Evolutionary conservation across 2,329 filamentous ascomycete species (phyloP), one percentile per base, ranked within the genome.

Genomic region (Myriosclerotinia duriaeana): DNA sequence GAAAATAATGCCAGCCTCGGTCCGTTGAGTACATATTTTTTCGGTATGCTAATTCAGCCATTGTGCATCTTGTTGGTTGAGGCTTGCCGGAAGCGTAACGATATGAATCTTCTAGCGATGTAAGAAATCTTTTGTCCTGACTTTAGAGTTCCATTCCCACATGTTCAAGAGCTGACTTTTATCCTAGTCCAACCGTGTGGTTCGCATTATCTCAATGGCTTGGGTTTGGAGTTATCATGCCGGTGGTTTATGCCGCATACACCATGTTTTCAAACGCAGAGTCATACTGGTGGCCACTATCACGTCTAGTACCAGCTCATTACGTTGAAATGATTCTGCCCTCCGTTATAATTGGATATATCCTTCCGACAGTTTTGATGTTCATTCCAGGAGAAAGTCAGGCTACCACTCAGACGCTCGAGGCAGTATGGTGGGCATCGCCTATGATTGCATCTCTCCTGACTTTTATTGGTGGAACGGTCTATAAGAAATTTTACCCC

Each of bases 91-190:
- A 65, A 60, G 53, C 22, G 63, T 8, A 60, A 65, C 26, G 54
- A 53, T 17, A 65, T 65, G 63, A 65, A 65, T 8, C 44, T 60
- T 17, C 15, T 65, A 40, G 63, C 63, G 8, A 6, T 65, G 63
- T 65, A 65, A 36, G 44, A 12, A 42, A n/a, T 36, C 2, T 17
- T 40, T 44, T 7, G 17, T 53, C 20, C 26, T 12, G 20, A 14
- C 11, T 34, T 34, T 5, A 5, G 2, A 7, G 9, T 8, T 20
- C 7, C 2, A 30, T 22, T 36, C 3, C 15, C n/a, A 26, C 5
- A 22, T 30, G 38, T 46, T 26, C 50, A 17, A 26, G 7, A 53
- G 38, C 44, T 65, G 8, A 65, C 42, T n/a, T n/a, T 4, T 9
- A n/a, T 22, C 20, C 8, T 22, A 65, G 54, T 11, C 44, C 54